Evolutionary conservation across 202 grass and related monocot genomes (phyloP), one percentile per base, ranked within the genome.

Genomic region (Tripidium arundinaceum): DNA sequence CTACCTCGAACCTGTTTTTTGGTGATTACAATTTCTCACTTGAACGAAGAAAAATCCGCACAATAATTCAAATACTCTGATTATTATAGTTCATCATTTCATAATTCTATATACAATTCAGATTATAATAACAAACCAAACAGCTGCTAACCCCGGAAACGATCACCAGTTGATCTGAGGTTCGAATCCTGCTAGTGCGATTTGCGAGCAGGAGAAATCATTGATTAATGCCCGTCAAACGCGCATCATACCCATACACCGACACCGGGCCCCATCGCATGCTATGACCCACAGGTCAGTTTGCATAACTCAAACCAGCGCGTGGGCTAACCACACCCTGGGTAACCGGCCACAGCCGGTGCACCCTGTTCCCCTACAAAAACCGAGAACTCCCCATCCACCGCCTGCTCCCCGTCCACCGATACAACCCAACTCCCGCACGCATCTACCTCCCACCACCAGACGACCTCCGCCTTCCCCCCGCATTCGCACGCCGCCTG

Each of bases 281-380:
- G 0, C 0, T 1, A 3, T 14, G 8, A 60, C 69, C 70, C 31
- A 77, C 52, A 68, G 1, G 39, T 50, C 52, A 62, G 37, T 8
- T 0, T 2, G 2, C 1, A 11, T 0, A 4, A 1, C 5, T 0
- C 7, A 5, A 5, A 18, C 41, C 0, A 34, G 0, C 52, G 0
- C 7, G 61, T 65, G 27, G 15, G 59, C 15, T 21, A 27, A 5
- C 33, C 8, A 5, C 26, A 50, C 63, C 38, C 5, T 2, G 1
- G 1, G 43, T 27, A 24, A 89, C 77, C 45, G 55, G 82, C 77
- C 19, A 70, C 65, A 81, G 57, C 28, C 37, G 76, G 84, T 90
- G 16, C 19, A 15, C 22, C 29, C 42, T 8, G 7, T 12, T 12
- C 1, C 1, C 43, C 0, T 75, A 75, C 61, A 74, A 65, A 55